Base-by-base conservation (phyloP, 139 green algal genomes). In the Chlamydomonas schloesseri region DNA sequence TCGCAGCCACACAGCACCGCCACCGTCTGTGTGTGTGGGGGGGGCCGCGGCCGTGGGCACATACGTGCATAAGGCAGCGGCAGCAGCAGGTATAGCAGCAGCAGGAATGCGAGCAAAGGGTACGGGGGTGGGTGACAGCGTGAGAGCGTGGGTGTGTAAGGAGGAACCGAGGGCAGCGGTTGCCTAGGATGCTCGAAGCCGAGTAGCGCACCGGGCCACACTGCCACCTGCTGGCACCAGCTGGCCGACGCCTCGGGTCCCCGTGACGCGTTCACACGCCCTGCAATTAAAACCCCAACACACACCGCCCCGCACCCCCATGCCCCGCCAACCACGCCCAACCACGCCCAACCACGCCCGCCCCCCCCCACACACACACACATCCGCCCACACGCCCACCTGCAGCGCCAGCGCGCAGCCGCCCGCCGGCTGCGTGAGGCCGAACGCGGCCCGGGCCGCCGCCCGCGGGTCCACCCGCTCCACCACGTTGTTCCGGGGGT, bases 1-100 rank as follows among this genome's bases (percentile, higher is more conserved):
- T 94, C 91, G 34, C 91, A 90, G 8, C 91, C 91, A 29, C 36
- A 64, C 70, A 94, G 87, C n/a, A 83, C 17, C 18, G 85, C 85
- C 68, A 83, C 60, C 36, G 68, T 69, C 77, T 80, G 73, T 0
- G n/a, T n/a, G n/a, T n/a, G n/a, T n/a, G 31, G n/a, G n/a, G 26
- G 72, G n/a, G 37, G 50, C 46, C 36, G 50, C 20, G 33, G 50
- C 46, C 5, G 28, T 20, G 23, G 73, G 47, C 0, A 67, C 8
- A n/a, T n/a, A n/a, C n/a, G n/a, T n/a, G n/a, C n/a, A n/a, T n/a
- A n/a, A n/a, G n/a, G n/a, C n/a, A n/a, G n/a, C n/a, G n/a, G n/a
- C n/a, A n/a, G n/a, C n/a, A n/a, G n/a, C n/a, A n/a, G n/a, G n/a
- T n/a, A n/a, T n/a, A n/a, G 53, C 53, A 29, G 28, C 4, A 5